These are phyloP conservation scores for Phytophthora lateralis DNA, from an alignment of 352 stramenopile genomes.

Conservation along the genomic window DNA sequence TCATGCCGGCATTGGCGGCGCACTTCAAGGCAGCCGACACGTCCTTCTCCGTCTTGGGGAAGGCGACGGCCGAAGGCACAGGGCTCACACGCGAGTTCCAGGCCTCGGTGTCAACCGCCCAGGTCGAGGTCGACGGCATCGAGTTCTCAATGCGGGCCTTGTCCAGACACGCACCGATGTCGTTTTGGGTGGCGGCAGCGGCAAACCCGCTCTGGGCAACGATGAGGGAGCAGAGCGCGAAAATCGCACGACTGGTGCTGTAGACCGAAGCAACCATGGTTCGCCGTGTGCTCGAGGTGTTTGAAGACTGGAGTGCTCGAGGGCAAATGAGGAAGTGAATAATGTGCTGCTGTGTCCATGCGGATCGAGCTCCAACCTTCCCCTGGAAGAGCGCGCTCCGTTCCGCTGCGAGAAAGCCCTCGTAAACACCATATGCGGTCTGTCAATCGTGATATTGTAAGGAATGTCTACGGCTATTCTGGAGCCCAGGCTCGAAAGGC, in stretches of 20 bases:
- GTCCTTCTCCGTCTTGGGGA: conserved; percentile 26
- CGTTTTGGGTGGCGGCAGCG: background rate
- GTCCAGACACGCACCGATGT: conserved; percentile 20
- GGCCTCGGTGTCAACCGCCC: conserved; percentile 27
- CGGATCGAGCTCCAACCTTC: background rate
- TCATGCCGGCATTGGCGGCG: conserved; percentile 23
- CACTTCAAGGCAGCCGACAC: conserved; percentile 27
- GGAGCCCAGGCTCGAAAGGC: background rate
- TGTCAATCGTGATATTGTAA: conserved; percentile 17
- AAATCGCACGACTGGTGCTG: conserved; percentile 17
- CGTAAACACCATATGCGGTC: conserved; percentile 5
- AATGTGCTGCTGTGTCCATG: background rate
- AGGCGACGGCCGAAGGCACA: conserved; percentile 27
- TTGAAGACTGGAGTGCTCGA: conserved; percentile 18
- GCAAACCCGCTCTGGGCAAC: conserved; percentile 19
- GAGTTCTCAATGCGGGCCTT: conserved; percentile 26
- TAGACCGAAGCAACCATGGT: conserved; percentile 26
- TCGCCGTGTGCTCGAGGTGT: conserved; percentile 14
- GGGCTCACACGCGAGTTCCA: conserved; percentile 37
- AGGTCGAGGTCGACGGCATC: conserved; percentile 30
- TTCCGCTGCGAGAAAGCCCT: background rate
- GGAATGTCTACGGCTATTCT: background rate
- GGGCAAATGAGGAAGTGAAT: conserved; percentile 26
- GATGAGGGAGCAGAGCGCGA: conserved; percentile 37
- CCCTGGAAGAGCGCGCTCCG: background rate